Percentiles rank a stretch among this genome's conserved stretches.
These are phyloP conservation scores for Monosporozyma servazzii DNA, from an alignment of 805 yeast species.

Conservation along the genomic window DNA sequence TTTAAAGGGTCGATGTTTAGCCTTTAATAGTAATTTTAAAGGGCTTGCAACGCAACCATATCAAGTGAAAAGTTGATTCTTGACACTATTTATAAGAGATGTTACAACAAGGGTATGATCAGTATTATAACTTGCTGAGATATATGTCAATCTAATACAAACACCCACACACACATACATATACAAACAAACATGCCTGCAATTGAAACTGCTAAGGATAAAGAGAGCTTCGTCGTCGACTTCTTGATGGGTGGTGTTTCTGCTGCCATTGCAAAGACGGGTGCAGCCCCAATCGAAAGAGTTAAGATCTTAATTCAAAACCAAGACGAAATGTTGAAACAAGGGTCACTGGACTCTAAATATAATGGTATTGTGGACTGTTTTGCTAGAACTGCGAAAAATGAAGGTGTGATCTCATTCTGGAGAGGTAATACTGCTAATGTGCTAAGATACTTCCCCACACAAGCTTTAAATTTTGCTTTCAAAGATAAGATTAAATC, in stretches of 20 bases:
- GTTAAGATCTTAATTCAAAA: slow-evolving; percentile 93
- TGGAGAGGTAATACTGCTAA: slow-evolving; percentile 99
- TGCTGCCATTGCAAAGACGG: slow-evolving; percentile 97
- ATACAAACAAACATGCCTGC: neutral
- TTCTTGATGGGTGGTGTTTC: slow-evolving; percentile 93
- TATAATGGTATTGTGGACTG: slow-evolving; percentile 90
- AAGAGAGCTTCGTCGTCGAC: slow-evolving; percentile 31
- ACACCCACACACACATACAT: too few relatives aligned
- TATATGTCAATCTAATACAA: neutral
- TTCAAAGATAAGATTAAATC: slow-evolving; percentile 96
- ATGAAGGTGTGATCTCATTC: slow-evolving; percentile 87
- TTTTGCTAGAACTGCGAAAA: slow-evolving; percentile 88
- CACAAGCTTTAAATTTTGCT: slow-evolving; percentile 97
- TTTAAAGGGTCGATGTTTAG: neutral
- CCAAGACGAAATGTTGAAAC: slow-evolving; percentile 97
- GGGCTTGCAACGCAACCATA: too few relatives aligned
- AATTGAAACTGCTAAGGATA: neutral
- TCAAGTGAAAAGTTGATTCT: neutral
- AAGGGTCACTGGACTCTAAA: slow-evolving; percentile 81
- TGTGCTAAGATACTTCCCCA: slow-evolving; percentile 98
- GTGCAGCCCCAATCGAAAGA: slow-evolving; percentile 96
- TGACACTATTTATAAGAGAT: neutral
- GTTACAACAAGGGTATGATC: neutral
- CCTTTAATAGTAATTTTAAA: neutral
- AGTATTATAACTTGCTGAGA: too few relatives aligned